Base-by-base conservation (phyloP, 345 rosid genomes). In the Boechera retrofracta region DNA sequence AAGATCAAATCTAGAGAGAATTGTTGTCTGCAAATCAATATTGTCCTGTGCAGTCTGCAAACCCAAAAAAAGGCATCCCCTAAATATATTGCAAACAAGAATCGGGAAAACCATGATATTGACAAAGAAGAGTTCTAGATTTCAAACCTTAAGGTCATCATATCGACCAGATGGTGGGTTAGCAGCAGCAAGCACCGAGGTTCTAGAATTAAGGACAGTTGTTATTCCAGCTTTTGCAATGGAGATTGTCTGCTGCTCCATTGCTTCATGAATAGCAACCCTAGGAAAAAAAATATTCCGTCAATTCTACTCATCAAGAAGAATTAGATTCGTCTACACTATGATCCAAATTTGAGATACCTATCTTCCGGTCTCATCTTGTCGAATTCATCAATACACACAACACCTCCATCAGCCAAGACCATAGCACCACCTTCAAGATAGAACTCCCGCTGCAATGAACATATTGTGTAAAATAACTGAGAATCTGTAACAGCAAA, bases 371-470 rank as follows among this genome's bases (percentile, higher is more conserved):
- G 90, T 82, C 97, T 90, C 99, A 95, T 95, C 86, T 95, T 95
- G 86, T 95, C 96, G 70, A 94, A 95, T 83, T 92, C 99, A 53
- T 92, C 98, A 58, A 95, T 95, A 78, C 99, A 95, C 38, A 92
- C 98, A 75, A 95, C 98, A 49, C 99, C 99, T 58, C 98, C 98
- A 82, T 95, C 98, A 32, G 94, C 98, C 86, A 95, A 86, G 81
- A 95, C 99, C 98, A 95, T 95, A 72, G 98, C 99, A 76, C 99
- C 99, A 44, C 98, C 99, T 87, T 92, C 99, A 45, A 94, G 98
- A 81, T 95, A 95, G 84, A 95, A 95, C 81, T 95, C 99, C 6
- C 96, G 90, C 99, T 90, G 86, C 79, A 65, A 75, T 38, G n/a
- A 35, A 72, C 29, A 75, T 3, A 29, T 71, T 49, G 49, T 42